Evolutionary conservation across 805 yeast species (phyloP).

Genomic region (Grigorovia yakushimaensis): DNA sequence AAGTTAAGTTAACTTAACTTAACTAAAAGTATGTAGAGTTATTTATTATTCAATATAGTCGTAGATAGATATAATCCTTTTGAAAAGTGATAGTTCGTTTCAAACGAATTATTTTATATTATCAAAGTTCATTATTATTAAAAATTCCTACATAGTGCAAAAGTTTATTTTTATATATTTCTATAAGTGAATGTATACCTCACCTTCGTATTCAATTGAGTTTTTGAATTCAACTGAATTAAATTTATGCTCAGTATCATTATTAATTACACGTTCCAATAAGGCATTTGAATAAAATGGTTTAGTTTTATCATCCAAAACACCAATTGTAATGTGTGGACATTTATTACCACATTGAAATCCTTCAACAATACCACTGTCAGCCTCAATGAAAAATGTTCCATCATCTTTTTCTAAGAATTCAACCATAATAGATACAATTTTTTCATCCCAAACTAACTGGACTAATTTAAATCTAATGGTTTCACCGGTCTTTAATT

Average conservation of each 20-base stretch:
- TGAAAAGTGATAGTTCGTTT: neutral
- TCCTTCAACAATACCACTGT: constrained; percentile 9
- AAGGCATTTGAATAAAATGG: constrained; percentile 46
- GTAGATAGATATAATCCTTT: neutral
- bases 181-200: constrained; percentile 15
- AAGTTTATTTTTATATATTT: neutral
- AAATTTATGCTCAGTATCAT: constrained; percentile 2
- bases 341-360: constrained; percentile 32
- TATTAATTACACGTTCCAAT: constrained; percentile 13
- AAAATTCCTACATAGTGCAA: too few relatives aligned
- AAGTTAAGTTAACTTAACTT: neutral
- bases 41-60: neutral
- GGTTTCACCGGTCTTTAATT: constrained; percentile 14
- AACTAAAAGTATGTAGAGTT: neutral
- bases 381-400: constrained; percentile 8
- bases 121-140: too few relatives aligned
- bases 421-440: constrained; percentile 47
- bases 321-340: constrained; percentile 72
- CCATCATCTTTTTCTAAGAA: constrained; percentile 5
- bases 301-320: constrained; percentile 33
- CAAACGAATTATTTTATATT: too few relatives aligned
- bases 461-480: constrained; percentile 35
- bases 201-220: constrained; percentile 9
- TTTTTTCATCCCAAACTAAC: constrained; percentile 41
- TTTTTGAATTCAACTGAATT: constrained; percentile 7